Base-by-base conservation (phyloP, 768 basidiomycete genomes). In the Cyclocybe aegerita region DNA sequence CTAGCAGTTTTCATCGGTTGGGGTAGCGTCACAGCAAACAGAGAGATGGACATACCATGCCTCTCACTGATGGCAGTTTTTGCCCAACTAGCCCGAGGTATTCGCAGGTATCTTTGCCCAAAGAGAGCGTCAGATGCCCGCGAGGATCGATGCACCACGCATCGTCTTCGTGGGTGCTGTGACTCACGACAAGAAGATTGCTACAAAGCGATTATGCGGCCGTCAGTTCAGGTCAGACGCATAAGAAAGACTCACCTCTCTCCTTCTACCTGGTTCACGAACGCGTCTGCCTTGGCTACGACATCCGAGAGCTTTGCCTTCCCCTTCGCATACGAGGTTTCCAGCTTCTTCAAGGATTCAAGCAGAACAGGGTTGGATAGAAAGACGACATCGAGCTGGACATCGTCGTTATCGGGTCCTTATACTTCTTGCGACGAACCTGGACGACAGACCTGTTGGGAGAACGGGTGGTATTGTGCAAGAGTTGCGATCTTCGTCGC, bases 141-240 rank as follows among this genome's bases (percentile, higher is more conserved):
- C 83, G 77, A 2, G 75, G 70, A 58, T 89, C 86, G 48, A 88
- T 70, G 58, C 84, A 86, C 88, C 89, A 90, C 2, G 73, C 74
- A 52, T 88, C 86, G 30, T 82, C 78, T 4, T 60, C 60, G 31
- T 64, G 53, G 32, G 61, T 59, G 17, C 65, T 56, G 3, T 60
- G 50, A 50, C 71, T 72, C 12, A 79, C 50, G 35, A 73, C 67
- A 30, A 73, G 65, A 37, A 79, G 56, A 4, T 60, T 56, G 29
- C 79, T 81, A 43, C 14, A 36, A 23, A 39, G 5, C 35, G 16
- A 46, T 38, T 15, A 36, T 41, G 41, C 33, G 2, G 10, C 11
- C 16, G 14, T 49, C 16, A 14, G 38, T 17, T 23, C 42, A 31
- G 4, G 36, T 33, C 9, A 14, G 17, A 14, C 36, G 31, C 35